phyloP scores from a whole-genome alignment of 1,284 basidiomycete species.

The Salmacisia buchloeana region DNA sequence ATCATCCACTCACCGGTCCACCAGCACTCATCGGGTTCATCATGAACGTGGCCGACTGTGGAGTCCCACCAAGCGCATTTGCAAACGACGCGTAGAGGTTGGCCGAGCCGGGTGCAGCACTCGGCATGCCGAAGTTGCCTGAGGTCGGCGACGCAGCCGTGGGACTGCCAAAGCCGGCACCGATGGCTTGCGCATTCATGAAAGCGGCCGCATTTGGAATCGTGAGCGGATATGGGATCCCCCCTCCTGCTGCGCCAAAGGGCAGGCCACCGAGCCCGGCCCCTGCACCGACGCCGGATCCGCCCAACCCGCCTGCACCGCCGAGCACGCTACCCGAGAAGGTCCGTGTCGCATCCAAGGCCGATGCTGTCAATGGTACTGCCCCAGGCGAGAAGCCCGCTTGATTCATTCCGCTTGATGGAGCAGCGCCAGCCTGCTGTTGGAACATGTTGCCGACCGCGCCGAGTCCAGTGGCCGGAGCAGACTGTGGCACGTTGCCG shows the following conservation, averaged over 20 bases:
- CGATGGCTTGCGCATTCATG: constrained; percentile 5
- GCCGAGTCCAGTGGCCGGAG: neutral
- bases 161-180: neutral
- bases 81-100: constrained; percentile 2
- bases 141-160: neutral
- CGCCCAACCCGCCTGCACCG: neutral
- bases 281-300: neutral
- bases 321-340: constrained; percentile 22
- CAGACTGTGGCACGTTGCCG: neutral
- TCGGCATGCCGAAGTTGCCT: neutral
- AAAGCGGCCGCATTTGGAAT: neutral
- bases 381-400: neutral
- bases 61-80: neutral
- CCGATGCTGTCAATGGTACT: neutral
- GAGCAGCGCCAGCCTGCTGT: neutral
- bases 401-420: neutral
- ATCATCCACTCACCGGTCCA: neutral
- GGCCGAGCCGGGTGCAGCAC: neutral
- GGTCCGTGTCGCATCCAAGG: constrained; percentile 20
- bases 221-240: neutral
- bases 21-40: neutral
- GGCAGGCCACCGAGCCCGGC: neutral
- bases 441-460: neutral
- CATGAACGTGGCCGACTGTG: neutral
- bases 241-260: neutral